Conservation (phyloP, 352 stramenopile genomes). For the Phytophthora syringae region DNA sequence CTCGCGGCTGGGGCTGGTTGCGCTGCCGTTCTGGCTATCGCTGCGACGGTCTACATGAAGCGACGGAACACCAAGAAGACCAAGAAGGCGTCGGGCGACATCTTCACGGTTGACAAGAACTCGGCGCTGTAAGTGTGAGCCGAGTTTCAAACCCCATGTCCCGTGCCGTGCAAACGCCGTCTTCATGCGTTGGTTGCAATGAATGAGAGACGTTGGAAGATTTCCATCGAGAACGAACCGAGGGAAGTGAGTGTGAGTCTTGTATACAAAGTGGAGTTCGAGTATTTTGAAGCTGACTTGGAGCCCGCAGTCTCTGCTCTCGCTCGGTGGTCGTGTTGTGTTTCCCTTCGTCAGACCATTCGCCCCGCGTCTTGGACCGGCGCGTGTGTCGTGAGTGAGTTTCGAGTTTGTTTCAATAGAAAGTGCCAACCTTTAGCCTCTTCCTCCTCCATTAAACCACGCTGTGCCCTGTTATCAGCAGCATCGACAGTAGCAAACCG, state of each 20-base stretch:
- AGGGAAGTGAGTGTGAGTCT: conserved; percentile 41
- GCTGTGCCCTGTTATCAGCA: conserved; percentile 7
- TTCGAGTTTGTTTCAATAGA: conserved; percentile 50
- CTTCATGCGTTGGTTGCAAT: conserved; percentile 40
- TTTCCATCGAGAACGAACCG: conserved; percentile 32
- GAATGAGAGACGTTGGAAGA: conserved; percentile 42
- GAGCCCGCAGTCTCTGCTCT: conserved; percentile 33
- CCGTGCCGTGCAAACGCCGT: conserved; percentile 33
- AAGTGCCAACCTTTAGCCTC: conserved; percentile 29
- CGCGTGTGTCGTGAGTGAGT: conserved; percentile 36
- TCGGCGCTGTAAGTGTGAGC: conserved; percentile 65
- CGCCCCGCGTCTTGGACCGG: conserved; percentile 29
- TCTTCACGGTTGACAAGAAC: conserved; percentile 84
- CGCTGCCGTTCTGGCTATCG: conserved; percentile 54
- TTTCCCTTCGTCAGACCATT: conserved; percentile 31
- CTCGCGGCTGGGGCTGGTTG: conserved; percentile 42
- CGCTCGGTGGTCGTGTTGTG: conserved; percentile 36
- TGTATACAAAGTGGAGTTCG: conserved; percentile 45
- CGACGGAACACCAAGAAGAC: conserved; percentile 63
- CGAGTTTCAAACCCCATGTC: conserved; percentile 25
- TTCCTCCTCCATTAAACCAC: conserved; percentile 9
- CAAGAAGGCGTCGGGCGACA: conserved; percentile 47
- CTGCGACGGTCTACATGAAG: conserved; percentile 71
- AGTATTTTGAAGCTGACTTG: conserved; percentile 42
- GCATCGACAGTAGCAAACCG: neutral